Evolutionary conservation across 108 stramenopile species (phyloP).

Genomic region (Fistulifera pelliculosa): DNA sequence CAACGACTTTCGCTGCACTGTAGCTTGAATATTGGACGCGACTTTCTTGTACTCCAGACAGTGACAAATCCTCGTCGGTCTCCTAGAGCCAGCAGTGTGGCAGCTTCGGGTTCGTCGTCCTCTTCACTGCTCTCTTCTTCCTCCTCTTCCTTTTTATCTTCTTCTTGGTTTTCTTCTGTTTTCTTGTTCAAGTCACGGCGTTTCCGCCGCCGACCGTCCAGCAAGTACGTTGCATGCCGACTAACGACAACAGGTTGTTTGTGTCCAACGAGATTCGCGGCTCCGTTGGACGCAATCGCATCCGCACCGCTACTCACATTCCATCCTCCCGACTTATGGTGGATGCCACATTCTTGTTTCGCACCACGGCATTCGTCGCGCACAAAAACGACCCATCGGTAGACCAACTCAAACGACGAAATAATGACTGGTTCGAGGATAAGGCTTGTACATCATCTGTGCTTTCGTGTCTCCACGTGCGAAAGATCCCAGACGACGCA

Average conservation of each 20-base stretch:
- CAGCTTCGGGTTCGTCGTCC: slow-evolving; percentile 68
- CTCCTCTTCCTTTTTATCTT: slow-evolving; percentile 9
- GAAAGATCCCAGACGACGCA: slow-evolving; percentile 61
- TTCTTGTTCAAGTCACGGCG: slow-evolving; percentile 1
- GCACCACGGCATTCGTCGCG: slow-evolving; percentile 71
- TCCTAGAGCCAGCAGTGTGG: slow-evolving; percentile 72
- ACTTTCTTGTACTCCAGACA: slow-evolving; percentile 68
- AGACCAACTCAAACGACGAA: slow-evolving; percentile 78
- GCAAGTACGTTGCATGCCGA: slow-evolving; percentile 69
- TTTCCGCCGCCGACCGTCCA: slow-evolving; percentile 22
- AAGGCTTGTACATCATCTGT: slow-evolving; percentile 40
- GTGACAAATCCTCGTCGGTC: slow-evolving; percentile 82
- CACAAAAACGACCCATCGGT: slow-evolving; percentile 84
- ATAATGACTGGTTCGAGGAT: slow-evolving; percentile 55
- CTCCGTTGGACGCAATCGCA: slow-evolving; percentile 43
- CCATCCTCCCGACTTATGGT: slow-evolving; percentile 82
- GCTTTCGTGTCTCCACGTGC: slow-evolving; percentile 45
- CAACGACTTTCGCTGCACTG: slow-evolving; percentile 79
- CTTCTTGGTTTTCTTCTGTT: too few relatives aligned
- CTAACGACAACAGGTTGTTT: slow-evolving; percentile 80
- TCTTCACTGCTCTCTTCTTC: slow-evolving; percentile 32
- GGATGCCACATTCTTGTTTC: slow-evolving; percentile 80
- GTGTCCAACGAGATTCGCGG: slow-evolving; percentile 85
- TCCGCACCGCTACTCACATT: slow-evolving; percentile 40
- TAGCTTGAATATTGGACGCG: slow-evolving; percentile 73